phyloP scores from a whole-genome alignment of 2,329 filamentous ascomycete genomes.

The Rutstroemia sp. region DNA sequence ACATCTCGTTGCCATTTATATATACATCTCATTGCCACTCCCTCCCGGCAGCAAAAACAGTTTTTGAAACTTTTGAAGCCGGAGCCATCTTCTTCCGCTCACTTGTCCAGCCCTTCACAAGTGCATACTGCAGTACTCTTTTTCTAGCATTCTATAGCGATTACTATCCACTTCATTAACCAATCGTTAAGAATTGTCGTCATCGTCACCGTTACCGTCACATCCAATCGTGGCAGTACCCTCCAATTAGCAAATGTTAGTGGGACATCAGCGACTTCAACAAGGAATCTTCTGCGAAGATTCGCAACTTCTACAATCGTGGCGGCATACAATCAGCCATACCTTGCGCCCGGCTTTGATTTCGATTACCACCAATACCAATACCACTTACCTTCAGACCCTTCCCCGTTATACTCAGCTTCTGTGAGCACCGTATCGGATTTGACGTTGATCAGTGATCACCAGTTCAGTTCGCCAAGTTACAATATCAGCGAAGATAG shows the following conservation, averaged over 20 bases:
- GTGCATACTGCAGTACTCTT: too few species aligned
- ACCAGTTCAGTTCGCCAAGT: constrained; percentile 21
- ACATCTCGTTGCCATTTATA: too few species aligned
- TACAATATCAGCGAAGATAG: constrained; percentile 17
- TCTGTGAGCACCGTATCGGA: constrained; percentile 23
- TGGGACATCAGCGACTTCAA: constrained; percentile 9
- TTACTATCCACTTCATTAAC: too few species aligned
- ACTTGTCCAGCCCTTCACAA: too few species aligned
- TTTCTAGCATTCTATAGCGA: too few species aligned
- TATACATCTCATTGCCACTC: too few species aligned
- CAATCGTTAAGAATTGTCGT: too few species aligned
- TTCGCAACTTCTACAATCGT: constrained; percentile 28
- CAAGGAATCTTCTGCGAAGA: constrained; percentile 19
- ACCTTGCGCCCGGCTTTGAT: constrained; percentile 24
- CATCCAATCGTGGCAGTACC: not conserved
- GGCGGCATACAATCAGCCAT: constrained; percentile 24
- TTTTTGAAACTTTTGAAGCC: too few species aligned
- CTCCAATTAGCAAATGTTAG: constrained; percentile 17
- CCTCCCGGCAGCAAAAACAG: too few species aligned
- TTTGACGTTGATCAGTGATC: constrained; percentile 23
- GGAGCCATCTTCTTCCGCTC: too few species aligned
- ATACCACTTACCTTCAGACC: constrained; percentile 18
- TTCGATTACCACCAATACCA: constrained; percentile 22
- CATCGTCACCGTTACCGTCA: not conserved
- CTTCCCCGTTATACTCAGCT: constrained; percentile 24